Evolutionary conservation across 805 yeast genomes (phyloP).

Genomic region (Dipodascus albidus): DNA sequence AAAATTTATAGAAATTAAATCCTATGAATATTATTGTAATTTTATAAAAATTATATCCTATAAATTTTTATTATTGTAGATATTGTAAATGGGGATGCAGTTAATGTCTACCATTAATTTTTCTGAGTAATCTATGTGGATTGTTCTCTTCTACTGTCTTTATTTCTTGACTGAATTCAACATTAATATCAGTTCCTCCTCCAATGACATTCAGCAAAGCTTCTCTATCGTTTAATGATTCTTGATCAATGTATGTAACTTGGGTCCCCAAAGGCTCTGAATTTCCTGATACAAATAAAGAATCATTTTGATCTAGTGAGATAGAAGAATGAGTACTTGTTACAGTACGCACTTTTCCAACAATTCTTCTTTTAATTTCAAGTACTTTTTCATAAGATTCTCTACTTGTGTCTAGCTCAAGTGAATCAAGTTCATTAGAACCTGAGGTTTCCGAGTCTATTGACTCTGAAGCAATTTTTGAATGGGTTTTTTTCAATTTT

Average conservation of each 20-base stretch:
- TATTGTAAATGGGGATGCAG: too few species aligned
- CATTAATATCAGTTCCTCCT: conserved; percentile 11
- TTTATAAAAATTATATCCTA: too few species aligned
- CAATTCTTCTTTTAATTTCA: background rate
- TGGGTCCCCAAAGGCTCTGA: conserved; percentile 8
- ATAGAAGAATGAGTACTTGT: background rate
- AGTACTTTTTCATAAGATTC: background rate
- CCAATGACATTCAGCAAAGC: conserved; percentile 15
- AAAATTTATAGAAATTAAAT: too few species aligned
- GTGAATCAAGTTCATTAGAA: too few species aligned
- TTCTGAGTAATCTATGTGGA: conserved; percentile 3
- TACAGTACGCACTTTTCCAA: background rate
- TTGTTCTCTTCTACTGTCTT: conserved; percentile 13
- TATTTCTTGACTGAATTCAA: conserved; percentile 8
- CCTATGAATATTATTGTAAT: too few species aligned
- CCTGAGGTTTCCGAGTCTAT: background rate
- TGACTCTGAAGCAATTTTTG: too few species aligned
- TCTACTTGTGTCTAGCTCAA: background rate
- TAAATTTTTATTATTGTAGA: too few species aligned
- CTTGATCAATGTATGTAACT: conserved; percentile 17
- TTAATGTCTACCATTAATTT: background rate
- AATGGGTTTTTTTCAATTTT: background rate
- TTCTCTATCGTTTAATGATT: conserved; percentile 12
- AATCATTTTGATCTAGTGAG: background rate
- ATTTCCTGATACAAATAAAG: background rate